Evolutionary conservation across 495 filamentous ascomycete species (phyloP).

Genomic region (Articulospora tetracladia): DNA sequence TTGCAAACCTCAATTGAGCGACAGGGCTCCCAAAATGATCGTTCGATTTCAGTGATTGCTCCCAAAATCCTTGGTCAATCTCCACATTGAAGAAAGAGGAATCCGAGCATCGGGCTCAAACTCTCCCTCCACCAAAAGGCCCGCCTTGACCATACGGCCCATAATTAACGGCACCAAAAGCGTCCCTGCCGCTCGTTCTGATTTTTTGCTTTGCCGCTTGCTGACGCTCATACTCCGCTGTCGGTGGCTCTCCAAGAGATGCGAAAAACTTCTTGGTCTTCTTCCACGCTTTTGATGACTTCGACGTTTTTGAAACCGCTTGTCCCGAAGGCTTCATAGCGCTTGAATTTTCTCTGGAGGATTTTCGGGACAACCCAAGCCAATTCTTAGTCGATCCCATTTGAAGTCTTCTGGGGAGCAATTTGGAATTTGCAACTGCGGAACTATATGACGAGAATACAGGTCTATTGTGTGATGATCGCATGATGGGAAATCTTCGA

Average conservation of each 20-base stretch:
- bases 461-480: neutral
- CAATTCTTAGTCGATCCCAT: too few relatives aligned
- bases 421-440: too few relatives aligned
- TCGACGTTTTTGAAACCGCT: neutral
- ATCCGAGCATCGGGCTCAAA: neutral
- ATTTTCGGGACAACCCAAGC: neutral
- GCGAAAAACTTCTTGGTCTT: constrained; percentile 17
- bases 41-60: too few relatives aligned
- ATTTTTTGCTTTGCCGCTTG: constrained; percentile 9
- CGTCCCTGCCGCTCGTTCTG: constrained; percentile 7
- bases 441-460: too few relatives aligned
- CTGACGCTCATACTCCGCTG: constrained; percentile 13
- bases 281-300: constrained; percentile 3
- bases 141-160: constrained; percentile 14
- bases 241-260: constrained; percentile 17
- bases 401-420: too few relatives aligned
- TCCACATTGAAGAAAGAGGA: neutral
- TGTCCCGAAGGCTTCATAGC: neutral
- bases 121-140: constrained; percentile 7
- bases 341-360: neutral
- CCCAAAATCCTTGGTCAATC: too few relatives aligned
- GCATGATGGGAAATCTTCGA: neutral
- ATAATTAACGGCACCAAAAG: constrained; percentile 16
- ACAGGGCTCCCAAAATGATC: too few relatives aligned
- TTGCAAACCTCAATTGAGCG: too few relatives aligned